These are phyloP conservation scores for Ustilago xerochloae DNA, from an alignment of 1,284 basidiomycete species.

Conservation along the genomic window DNA sequence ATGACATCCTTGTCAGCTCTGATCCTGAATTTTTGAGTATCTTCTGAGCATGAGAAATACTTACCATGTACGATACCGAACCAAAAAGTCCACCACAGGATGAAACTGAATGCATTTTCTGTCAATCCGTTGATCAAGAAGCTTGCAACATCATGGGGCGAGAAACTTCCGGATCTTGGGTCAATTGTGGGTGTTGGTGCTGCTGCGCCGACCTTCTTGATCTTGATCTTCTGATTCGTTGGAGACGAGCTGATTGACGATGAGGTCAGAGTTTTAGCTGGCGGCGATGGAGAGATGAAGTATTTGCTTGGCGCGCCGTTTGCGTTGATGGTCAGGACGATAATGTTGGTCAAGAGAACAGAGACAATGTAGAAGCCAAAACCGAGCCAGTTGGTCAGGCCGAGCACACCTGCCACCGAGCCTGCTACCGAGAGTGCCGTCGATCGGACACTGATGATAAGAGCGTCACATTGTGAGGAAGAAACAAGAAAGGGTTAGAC, in stretches of 20 bases:
- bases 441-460: slow-evolving; percentile 54
- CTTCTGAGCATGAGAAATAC: slow-evolving; percentile 10
- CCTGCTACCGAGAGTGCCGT: slow-evolving; percentile 60
- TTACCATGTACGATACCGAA: slow-evolving; percentile 64
- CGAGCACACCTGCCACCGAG: slow-evolving; percentile 59
- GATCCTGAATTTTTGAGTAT: no score
- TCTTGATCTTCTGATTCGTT: slow-evolving; percentile 3
- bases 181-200: slow-evolving; percentile 13
- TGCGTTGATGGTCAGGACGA: slow-evolving; percentile 53
- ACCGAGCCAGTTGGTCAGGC: slow-evolving; percentile 61
- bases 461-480: background rate
- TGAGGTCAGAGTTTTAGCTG: slow-evolving; percentile 11
- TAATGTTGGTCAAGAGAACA: slow-evolving; percentile 52
- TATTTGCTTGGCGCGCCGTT: slow-evolving; percentile 38
- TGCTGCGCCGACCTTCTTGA: background rate
- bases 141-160: slow-evolving; percentile 8
- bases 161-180: slow-evolving; percentile 32
- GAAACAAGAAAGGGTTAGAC: background rate
- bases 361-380: slow-evolving; percentile 61
- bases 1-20: no score
- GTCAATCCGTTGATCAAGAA: slow-evolving; percentile 40
- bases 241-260: background rate
- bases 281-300: slow-evolving; percentile 45
- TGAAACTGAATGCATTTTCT: slow-evolving; percentile 62
- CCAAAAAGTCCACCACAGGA: slow-evolving; percentile 68